Percentiles rank a stretch among this genome's conserved stretches.
Conservation (phyloP, 1,284 basidiomycete species). For the Moesziomyces sp. region DNA sequence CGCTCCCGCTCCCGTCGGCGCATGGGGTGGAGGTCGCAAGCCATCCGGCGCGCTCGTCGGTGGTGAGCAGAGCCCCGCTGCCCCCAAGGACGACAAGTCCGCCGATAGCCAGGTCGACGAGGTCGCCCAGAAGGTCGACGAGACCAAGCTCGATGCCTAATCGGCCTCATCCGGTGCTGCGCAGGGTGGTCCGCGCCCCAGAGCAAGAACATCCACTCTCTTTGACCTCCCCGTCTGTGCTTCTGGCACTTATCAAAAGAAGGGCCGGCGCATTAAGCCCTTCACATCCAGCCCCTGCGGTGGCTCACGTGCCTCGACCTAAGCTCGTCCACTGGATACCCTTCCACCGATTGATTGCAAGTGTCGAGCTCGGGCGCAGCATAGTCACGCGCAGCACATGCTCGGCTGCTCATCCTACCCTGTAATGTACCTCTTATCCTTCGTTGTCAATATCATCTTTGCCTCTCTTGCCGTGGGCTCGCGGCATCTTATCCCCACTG, state of each 20-base stretch:
- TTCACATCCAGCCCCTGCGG: slow-evolving; percentile 7
- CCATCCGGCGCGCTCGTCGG: slow-evolving; percentile 53
- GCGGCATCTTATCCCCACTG: slow-evolving; percentile 14
- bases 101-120: slow-evolving; percentile 37
- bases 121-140: slow-evolving; percentile 38
- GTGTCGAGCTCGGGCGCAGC: slow-evolving; percentile 3
- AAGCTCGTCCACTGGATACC: slow-evolving; percentile 23
- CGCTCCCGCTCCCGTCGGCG: slow-evolving; percentile 48
- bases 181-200: too few relatives aligned
- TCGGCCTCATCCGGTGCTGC: not conserved
- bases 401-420: slow-evolving; percentile 11
- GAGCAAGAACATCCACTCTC: not conserved
- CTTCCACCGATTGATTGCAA: slow-evolving; percentile 13
- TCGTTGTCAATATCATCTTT: slow-evolving; percentile 35
- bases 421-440: slow-evolving; percentile 28
- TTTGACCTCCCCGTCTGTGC: not conserved
- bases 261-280: slow-evolving; percentile 13
- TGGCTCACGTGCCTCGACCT: too few relatives aligned
- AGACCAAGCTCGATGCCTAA: slow-evolving; percentile 43
- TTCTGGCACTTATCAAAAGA: slow-evolving; percentile 19
- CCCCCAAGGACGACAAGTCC: slow-evolving; percentile 9
- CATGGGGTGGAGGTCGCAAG: slow-evolving; percentile 60
- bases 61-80: slow-evolving; percentile 18
- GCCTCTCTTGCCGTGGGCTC: slow-evolving; percentile 31
- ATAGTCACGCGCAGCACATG: not conserved